A percentile compares a stretch with the other conserved stretches of the same genome.
These are phyloP conservation scores for Magnaporthales sp. DNA, from an alignment of 2,329 filamentous ascomycete species.

Conservation along the genomic window DNA sequence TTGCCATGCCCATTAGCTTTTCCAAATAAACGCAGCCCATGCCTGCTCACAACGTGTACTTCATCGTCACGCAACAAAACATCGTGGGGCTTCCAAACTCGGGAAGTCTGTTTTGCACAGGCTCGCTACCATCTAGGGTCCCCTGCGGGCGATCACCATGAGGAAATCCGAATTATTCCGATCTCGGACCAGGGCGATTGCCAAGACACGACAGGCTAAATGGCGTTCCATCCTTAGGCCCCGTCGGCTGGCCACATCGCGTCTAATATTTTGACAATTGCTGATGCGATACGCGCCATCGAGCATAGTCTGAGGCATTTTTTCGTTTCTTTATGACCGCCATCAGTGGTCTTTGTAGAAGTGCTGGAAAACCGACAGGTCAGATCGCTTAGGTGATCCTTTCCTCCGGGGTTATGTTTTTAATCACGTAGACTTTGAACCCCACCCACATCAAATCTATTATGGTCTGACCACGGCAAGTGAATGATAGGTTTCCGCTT, in stretches of 20 bases:
- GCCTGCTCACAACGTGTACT: not conserved
- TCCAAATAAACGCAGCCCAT: not conserved
- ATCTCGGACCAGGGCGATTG: not conserved
- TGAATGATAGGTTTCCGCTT: not conserved
- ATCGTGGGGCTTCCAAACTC: not conserved
- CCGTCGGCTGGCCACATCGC: not conserved
- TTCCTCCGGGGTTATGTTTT: not conserved
- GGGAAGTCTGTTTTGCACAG: not conserved
- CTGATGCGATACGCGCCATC: not conserved
- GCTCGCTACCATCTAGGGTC: not conserved
- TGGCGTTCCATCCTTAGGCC: not conserved
- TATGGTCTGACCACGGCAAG: not conserved
- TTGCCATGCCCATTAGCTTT: not conserved
- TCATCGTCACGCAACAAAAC: not conserved
- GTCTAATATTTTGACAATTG: not conserved
- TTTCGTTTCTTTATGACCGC: too few species aligned
- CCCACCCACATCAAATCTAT: not conserved
- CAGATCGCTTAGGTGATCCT: not conserved
- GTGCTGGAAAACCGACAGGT: not conserved
- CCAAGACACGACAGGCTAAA: not conserved
- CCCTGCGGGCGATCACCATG: not conserved
- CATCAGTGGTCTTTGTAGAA: not conserved
- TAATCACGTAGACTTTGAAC: not conserved
- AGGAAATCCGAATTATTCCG: not conserved
- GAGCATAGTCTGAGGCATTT: not conserved